A percentile compares a stretch with the other conserved stretches of the same genome.
Conservation (phyloP, 2,329 filamentous ascomycete genomes). For the Botryosphaeria dothidea region DNA sequence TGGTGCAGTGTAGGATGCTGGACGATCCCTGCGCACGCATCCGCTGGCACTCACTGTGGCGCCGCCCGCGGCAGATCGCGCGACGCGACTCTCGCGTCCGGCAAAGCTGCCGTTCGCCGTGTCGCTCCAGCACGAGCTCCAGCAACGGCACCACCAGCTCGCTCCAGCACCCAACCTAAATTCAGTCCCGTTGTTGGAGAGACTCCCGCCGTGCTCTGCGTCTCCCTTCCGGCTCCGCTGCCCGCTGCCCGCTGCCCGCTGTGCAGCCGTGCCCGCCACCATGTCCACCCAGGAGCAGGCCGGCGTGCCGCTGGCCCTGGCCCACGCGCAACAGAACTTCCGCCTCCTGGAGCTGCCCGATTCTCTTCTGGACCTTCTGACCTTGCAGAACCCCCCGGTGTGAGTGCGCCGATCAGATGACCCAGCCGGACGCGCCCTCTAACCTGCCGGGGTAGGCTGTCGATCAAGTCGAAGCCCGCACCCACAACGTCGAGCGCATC, state of each 20-base stretch:
- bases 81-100: slow-evolving; percentile 19
- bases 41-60: slow-evolving; percentile 19
- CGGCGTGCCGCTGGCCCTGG: slow-evolving; percentile 46
- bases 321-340: slow-evolving; percentile 53
- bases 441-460: slow-evolving; percentile 32
- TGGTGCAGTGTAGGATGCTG: slow-evolving; percentile 3
- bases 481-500: slow-evolving; percentile 20
- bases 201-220: neutral
- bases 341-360: slow-evolving; percentile 62
- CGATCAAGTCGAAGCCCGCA: slow-evolving; percentile 35
- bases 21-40: neutral
- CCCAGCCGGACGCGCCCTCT: slow-evolving; percentile 24
- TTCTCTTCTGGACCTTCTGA: slow-evolving; percentile 56
- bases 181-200: neutral
- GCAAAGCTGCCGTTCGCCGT: slow-evolving; percentile 16
- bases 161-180: slow-evolving; percentile 8
- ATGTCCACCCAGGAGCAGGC: slow-evolving; percentile 47
- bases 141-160: slow-evolving; percentile 12
- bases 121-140: slow-evolving; percentile 22
- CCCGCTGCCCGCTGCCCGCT: neutral
- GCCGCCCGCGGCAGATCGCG: slow-evolving; percentile 9
- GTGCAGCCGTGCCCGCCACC: too few species aligned
- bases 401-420: slow-evolving; percentile 29
- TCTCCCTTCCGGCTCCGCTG: neutral
- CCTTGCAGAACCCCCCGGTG: slow-evolving; percentile 47